phyloP scores from a whole-genome alignment of 2,329 filamentous ascomycete species.

The Arthroderma sp. region DNA sequence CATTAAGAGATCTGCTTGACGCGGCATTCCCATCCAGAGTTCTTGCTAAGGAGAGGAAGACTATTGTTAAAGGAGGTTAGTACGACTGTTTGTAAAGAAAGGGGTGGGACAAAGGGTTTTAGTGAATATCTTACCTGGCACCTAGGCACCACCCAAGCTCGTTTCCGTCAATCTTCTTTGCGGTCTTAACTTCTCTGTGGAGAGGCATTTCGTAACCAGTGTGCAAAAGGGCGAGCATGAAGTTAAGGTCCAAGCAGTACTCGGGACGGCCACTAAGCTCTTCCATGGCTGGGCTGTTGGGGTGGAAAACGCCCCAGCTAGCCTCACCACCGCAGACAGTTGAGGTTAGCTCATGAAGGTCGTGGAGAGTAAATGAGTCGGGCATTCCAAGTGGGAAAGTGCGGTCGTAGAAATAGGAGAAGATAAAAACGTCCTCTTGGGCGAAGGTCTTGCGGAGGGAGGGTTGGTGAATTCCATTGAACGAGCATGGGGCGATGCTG shows the following conservation, averaged over 20 bases:
- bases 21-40: conserved; percentile 83
- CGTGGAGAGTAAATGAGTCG: conserved; percentile 84
- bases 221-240: conserved; percentile 85
- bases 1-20: conserved; percentile 58
- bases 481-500: conserved; percentile 81
- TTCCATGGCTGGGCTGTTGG: conserved; percentile 62
- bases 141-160: conserved; percentile 97
- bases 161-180: conserved; percentile 96
- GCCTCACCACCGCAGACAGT: conserved; percentile 71
- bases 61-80: conserved; percentile 40
- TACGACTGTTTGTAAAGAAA: conserved; percentile 10
- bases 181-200: conserved; percentile 89
- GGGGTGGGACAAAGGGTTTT: neutral
- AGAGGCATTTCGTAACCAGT: conserved; percentile 98
- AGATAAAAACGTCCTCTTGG: conserved; percentile 84
- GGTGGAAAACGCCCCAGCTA: conserved; percentile 69
- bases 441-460: conserved; percentile 84
- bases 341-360: conserved; percentile 73
- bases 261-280: conserved; percentile 76
- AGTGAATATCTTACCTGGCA: conserved; percentile 56
- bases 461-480: conserved; percentile 94
- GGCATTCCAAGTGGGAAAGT: conserved; percentile 92
- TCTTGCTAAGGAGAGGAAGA: conserved; percentile 67
- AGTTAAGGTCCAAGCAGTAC: conserved; percentile 89
- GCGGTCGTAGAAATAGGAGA: conserved; percentile 97